Conservation (phyloP, 1,284 basidiomycete species). For the Ustilago crameri region DNA sequence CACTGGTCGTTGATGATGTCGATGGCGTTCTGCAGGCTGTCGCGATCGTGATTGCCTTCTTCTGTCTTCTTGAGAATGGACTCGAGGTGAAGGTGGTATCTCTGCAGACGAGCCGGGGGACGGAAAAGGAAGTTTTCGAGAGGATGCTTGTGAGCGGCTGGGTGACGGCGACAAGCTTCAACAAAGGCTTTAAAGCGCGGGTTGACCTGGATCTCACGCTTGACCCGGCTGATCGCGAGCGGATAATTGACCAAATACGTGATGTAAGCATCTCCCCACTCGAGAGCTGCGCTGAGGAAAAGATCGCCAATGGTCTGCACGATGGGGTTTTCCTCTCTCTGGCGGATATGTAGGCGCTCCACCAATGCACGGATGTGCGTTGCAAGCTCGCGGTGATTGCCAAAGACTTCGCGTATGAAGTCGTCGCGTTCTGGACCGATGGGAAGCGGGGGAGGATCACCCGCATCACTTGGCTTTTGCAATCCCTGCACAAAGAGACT, state of each 20-base stretch:
- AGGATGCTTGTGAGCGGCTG: slow-evolving; percentile 81
- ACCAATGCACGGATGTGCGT: slow-evolving; percentile 83
- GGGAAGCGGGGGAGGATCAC: slow-evolving; percentile 58
- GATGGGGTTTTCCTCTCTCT: slow-evolving; percentile 85
- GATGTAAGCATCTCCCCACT: slow-evolving; percentile 87
- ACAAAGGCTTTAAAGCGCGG: slow-evolving; percentile 84
- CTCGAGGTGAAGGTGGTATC: slow-evolving; percentile 86
- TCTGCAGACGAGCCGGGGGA: slow-evolving; percentile 87
- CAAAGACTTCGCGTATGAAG: slow-evolving; percentile 87
- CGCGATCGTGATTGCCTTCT: slow-evolving; percentile 51
- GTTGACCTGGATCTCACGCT: slow-evolving; percentile 84
- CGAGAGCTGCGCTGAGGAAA: slow-evolving; percentile 85
- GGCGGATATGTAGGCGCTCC: slow-evolving; percentile 85
- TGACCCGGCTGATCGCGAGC: slow-evolving; percentile 83
- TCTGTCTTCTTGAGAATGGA: slow-evolving; percentile 75
- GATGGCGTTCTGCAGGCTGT: slow-evolving; percentile 55
- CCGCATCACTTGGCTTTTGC: slow-evolving; percentile 46
- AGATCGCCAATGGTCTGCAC: slow-evolving; percentile 89
- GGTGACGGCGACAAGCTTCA: slow-evolving; percentile 79
- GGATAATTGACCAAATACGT: slow-evolving; percentile 86
- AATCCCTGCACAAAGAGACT: slow-evolving; percentile 52
- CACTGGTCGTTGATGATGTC: slow-evolving; percentile 66
- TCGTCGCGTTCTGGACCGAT: slow-evolving; percentile 73
- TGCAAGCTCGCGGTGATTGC: slow-evolving; percentile 84
- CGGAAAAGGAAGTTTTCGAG: slow-evolving; percentile 87